Evolutionary conservation across 352 stramenopile species (phyloP).

Genomic region (Phytopythium cucurbitacearum): DNA sequence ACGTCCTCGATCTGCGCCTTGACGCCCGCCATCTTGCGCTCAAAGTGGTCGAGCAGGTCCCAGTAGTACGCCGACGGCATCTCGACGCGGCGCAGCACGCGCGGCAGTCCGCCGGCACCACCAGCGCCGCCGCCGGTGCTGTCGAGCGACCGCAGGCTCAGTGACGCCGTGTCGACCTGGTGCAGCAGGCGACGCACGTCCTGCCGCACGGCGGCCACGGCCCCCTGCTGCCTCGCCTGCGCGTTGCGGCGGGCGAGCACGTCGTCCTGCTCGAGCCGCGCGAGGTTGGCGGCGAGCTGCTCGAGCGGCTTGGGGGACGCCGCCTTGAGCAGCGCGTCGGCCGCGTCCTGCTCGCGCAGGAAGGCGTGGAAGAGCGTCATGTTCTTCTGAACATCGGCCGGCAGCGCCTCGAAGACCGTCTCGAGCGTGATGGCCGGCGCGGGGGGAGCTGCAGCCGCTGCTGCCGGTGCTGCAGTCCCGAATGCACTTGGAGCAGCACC

Average conservation of each 20-base stretch:
- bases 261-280: slow-evolving; percentile 47
- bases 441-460: slow-evolving; percentile 8
- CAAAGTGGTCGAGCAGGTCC: slow-evolving; percentile 68
- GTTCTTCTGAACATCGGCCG: slow-evolving; percentile 71
- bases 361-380: slow-evolving; percentile 73
- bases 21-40: slow-evolving; percentile 63
- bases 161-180: slow-evolving; percentile 63
- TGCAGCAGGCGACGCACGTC: slow-evolving; percentile 71
- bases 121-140: slow-evolving; percentile 29
- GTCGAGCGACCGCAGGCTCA: slow-evolving; percentile 63
- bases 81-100: slow-evolving; percentile 66
- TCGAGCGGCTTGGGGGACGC: slow-evolving; percentile 58
- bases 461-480: slow-evolving; percentile 1
- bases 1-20: slow-evolving; percentile 76
- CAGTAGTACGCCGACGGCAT: slow-evolving; percentile 83
- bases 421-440: slow-evolving; percentile 60
- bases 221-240: slow-evolving; percentile 48
- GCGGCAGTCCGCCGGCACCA: slow-evolving; percentile 24
- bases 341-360: slow-evolving; percentile 68
- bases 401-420: slow-evolving; percentile 65
- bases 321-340: slow-evolving; percentile 68
- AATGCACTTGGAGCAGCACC: no score
- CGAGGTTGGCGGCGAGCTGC: slow-evolving; percentile 49
- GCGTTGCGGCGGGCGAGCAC: slow-evolving; percentile 55
- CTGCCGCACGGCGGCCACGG: slow-evolving; percentile 66